Evolutionary conservation across 805 yeast genomes (phyloP), one percentile per base, ranked within the genome.

Genomic region (Schwanniomyces occidentalis): DNA sequence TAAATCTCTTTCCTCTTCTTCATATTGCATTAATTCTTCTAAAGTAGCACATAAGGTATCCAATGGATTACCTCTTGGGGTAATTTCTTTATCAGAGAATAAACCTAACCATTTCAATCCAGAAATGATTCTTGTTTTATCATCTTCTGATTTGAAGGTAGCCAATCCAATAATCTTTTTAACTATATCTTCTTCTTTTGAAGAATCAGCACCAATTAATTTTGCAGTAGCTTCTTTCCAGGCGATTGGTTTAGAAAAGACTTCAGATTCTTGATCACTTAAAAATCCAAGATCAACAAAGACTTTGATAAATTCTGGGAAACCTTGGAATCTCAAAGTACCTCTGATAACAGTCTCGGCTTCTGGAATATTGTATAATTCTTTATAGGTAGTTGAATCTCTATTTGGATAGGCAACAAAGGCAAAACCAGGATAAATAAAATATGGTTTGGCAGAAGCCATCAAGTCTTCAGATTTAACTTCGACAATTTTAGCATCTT

Each of bases 281-380:
- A 93, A 75, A 77, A 93, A 82, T 16, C 96, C 97, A 51, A 89
- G 69, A 66, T 91, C 98, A 39, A 93, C 98, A 32, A 93, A 76
- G 29, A 84, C 97, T 72, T 90, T 90, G 63, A 90, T 82, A 63
- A 93, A 91, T 71, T 91, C 96, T 41, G 98, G 96, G 91, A 93
- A 93, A 32, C 99, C 99, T 72, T 89, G 97, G 80, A 76, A 93
- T 73, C 99, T 81, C 61, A 93, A 76, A 45, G 99, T 93, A 59
- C 99, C 99, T 74, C 99, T 85, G 56, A 93, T 78, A 44, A 91
- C 88, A 41, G 96, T 88, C 58, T 93, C 88, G 49, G 98, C 98
- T 74, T 93, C 99, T 48, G 99, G 99, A 44, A 93, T 93, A 56
- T 77, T 65, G 69, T 93, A 93, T 49, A 90, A 79, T 65, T 90